Evolutionary conservation across 164 flowering plant species (phyloP).

Genomic region (Cinnamomum micranthum): DNA sequence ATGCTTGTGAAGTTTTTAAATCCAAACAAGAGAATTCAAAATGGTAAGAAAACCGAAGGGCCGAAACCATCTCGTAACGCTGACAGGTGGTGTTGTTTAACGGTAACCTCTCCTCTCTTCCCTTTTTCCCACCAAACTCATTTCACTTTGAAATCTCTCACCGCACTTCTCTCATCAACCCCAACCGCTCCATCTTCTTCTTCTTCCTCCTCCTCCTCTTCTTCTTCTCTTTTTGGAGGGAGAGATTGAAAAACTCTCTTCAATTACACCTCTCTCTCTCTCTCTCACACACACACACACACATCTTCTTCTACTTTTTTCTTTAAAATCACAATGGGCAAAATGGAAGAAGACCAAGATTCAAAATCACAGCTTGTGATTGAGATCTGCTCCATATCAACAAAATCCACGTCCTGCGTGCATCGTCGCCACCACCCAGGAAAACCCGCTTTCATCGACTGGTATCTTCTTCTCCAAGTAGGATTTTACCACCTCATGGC

Average conservation of each 20-base stretch:
- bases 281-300: too few relatives aligned
- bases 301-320: background rate
- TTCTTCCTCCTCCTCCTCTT: constrained; percentile 32
- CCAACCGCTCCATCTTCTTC: constrained; percentile 63
- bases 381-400: constrained; percentile 54
- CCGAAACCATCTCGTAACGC: constrained; percentile 5
- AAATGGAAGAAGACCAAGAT: constrained; percentile 24
- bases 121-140: constrained; percentile 31
- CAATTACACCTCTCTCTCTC: background rate
- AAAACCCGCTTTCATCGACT: constrained; percentile 51
- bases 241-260: background rate
- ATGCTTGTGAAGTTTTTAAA: background rate
- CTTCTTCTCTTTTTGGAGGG: too few relatives aligned
- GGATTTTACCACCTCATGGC: constrained; percentile 11
- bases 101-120: constrained; percentile 22
- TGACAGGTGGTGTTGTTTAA: constrained; percentile 26
- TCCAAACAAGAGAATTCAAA: background rate
- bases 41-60: constrained; percentile 5
- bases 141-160: constrained; percentile 39
- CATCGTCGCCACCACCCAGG: constrained; percentile 7
- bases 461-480: constrained; percentile 81
- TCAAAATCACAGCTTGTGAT: constrained; percentile 45
- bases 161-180: constrained; percentile 36
- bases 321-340: constrained; percentile 23
- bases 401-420: constrained; percentile 17